Conservation (phyloP, 768 basidiomycete species). For the Fomitopsis serialis region DNA sequence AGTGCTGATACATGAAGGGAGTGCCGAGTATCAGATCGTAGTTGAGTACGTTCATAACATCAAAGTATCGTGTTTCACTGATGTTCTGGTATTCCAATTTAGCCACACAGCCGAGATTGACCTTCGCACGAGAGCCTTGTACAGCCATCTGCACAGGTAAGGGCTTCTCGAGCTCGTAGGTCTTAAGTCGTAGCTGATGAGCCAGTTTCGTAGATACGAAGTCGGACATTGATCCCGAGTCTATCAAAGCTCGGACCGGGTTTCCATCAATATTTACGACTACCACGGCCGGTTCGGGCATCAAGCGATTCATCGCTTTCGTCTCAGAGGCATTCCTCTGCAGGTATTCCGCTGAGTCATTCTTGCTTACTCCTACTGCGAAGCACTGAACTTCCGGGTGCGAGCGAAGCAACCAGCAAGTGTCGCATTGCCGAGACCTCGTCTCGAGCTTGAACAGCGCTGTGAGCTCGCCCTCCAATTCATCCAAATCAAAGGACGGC, state of each 20-base stretch:
- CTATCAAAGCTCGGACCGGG: slow-evolving; percentile 27
- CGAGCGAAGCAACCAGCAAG: too few species aligned
- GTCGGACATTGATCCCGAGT: slow-evolving; percentile 34
- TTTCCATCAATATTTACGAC: slow-evolving; percentile 27
- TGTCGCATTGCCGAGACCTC: too few species aligned
- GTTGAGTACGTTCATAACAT: slow-evolving; percentile 20
- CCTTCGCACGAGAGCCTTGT: slow-evolving; percentile 33
- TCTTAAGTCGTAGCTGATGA: slow-evolving; percentile 29
- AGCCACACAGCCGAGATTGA: slow-evolving; percentile 24
- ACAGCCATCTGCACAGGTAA: slow-evolving; percentile 34
- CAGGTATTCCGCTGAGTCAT: not conserved
- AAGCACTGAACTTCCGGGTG: too few species aligned
- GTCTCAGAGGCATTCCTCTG: slow-evolving; percentile 9
- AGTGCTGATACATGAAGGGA: slow-evolving; percentile 25
- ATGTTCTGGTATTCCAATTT: slow-evolving; percentile 31
- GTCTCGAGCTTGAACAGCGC: too few species aligned
- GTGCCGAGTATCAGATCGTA: slow-evolving; percentile 29
- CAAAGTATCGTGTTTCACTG: slow-evolving; percentile 18
- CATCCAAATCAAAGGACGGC: too few species aligned
- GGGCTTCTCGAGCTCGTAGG: slow-evolving; percentile 22
- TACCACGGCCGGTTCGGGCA: slow-evolving; percentile 29
- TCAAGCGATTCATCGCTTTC: slow-evolving; percentile 7
- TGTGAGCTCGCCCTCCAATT: too few species aligned
- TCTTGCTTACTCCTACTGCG: too few species aligned
- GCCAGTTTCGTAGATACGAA: slow-evolving; percentile 33